Evolutionary conservation across 768 basidiomycete species (phyloP).

Genomic region (Butyriboletus loyo): DNA sequence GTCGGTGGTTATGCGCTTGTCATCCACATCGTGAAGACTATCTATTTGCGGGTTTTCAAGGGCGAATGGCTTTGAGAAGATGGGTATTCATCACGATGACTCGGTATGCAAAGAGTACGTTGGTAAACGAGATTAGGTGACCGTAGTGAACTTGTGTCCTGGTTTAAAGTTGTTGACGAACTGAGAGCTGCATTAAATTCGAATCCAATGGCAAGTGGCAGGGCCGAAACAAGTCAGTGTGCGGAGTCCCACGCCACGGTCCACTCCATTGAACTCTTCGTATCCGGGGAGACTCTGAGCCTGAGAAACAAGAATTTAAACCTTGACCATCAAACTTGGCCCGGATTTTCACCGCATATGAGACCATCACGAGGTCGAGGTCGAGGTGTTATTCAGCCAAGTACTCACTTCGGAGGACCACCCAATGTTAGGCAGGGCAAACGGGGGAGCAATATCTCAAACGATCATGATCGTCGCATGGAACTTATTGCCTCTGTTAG

Average conservation of each 20-base stretch:
- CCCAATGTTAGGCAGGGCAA: neutral
- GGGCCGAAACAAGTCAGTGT: neutral
- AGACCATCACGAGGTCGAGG: conserved; percentile 14
- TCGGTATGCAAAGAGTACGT: neutral
- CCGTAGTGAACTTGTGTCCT: neutral
- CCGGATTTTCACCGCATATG: conserved; percentile 6
- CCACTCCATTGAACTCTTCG: too few species aligned
- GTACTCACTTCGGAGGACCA: neutral
- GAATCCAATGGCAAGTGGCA: neutral
- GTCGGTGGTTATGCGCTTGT: conserved; percentile 23
- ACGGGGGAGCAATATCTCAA: conserved; percentile 3
- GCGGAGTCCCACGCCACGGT: too few species aligned
- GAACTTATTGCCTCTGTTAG: conserved; percentile 70
- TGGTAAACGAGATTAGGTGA: neutral
- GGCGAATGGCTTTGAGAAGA: conserved; percentile 29
- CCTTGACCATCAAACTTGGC: neutral
- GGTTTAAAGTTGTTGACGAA: conserved; percentile 1
- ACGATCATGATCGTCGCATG: conserved; percentile 40
- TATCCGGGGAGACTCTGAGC: too few species aligned
- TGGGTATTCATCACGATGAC: neutral
- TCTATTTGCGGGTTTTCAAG: conserved; percentile 27
- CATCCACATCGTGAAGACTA: conserved; percentile 26
- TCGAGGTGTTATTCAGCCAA: conserved; percentile 3
- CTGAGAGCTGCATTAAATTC: neutral
- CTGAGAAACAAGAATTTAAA: neutral